Percentiles rank a stretch among this genome's conserved stretches.
phyloP scores from a whole-genome alignment of 257 asterid genomes.

The Plantago ovata region DNA sequence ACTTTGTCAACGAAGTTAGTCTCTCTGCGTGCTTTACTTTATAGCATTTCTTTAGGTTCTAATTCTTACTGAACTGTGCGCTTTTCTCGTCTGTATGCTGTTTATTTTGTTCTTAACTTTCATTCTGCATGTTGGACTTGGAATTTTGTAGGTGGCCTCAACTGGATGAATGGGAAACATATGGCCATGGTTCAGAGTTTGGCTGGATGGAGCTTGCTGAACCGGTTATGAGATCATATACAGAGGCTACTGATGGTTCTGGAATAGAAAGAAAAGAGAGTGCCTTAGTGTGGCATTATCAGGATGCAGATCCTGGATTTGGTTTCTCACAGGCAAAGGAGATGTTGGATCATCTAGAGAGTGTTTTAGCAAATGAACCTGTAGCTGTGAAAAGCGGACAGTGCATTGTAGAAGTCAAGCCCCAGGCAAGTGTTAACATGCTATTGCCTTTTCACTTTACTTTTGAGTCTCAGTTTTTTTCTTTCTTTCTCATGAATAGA shows the following conservation, averaged over 20 bases:
- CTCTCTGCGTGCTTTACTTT: too few species aligned
- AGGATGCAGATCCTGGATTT: slow-evolving; percentile 80
- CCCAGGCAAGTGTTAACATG: slow-evolving; percentile 51
- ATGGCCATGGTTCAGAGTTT: slow-evolving; percentile 62
- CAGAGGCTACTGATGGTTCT: slow-evolving; percentile 92
- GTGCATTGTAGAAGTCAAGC: slow-evolving; percentile 87
- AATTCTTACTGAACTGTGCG: not conserved
- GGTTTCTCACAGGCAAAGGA: slow-evolving; percentile 89
- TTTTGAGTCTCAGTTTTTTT: slow-evolving; percentile 1
- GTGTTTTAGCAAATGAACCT: slow-evolving; percentile 90
- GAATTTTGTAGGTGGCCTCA: slow-evolving; percentile 64
- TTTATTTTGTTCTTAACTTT: not conserved
- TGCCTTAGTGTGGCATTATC: slow-evolving; percentile 86
- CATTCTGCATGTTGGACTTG: slow-evolving; percentile 15
- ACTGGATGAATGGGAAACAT: slow-evolving; percentile 69
- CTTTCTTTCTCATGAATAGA: not conserved
- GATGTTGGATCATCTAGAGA: slow-evolving; percentile 92
- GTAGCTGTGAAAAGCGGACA: slow-evolving; percentile 95
- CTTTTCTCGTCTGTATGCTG: slow-evolving; percentile 2
- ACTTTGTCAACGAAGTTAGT: too few species aligned
- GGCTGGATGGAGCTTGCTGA: slow-evolving; percentile 92
- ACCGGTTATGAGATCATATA: slow-evolving; percentile 84
- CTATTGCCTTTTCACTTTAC: slow-evolving; percentile 10
- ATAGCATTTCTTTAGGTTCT: not conserved
- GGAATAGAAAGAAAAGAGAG: slow-evolving; percentile 79